Evolutionary conservation across 148 eudicot species (phyloP), one percentile per base, ranked within the genome.

Genomic region (Silene uniflora): DNA sequence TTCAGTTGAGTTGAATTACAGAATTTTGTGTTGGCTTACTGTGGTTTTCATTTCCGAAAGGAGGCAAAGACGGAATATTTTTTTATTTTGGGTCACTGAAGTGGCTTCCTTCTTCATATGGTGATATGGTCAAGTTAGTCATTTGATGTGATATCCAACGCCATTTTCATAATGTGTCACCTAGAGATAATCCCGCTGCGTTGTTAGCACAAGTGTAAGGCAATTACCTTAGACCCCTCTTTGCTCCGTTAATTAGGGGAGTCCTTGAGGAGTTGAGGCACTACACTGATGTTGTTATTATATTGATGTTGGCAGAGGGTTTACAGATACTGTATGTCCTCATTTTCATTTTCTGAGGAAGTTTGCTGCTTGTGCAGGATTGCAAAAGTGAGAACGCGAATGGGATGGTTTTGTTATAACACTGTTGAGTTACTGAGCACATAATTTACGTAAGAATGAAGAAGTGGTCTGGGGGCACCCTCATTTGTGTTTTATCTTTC

Each of bases 401-500:
- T 32, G 64, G 21, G 75, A 29, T 63, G 55, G 18, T 62, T 77
- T 35, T 0, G 10, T n/a, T 55, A 61, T 46, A 27, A 13, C 9
- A 16, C 5, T 63, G 59, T 19, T 29, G 62, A 29, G 67, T 24
- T 19, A 56, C 35, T 62, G 32, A 42, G 69, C 29, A 19, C 58
- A 32, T 67, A 81, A 39, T 17, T 27, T 68, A 9, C 11, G 14
- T 13, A 69, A 55, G 62, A 58, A 81, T 81, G 83, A 81, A 76
- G 71, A 81, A 35, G 77, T 76, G 77, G 83, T 72, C 58, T 29
- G 80, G 80, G 47, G 77, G 80, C 13, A 76, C 76, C 69, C 76
- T 81, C 69, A 76, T 81, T 73, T n/a, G 76, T 46, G 77, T 69
- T 27, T 68, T 76, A 32, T 67, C 74, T 46, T 73, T 70, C 32